These are phyloP conservation scores for Quillaja saponaria DNA, from an alignment of 306 rosid genomes.

Conservation along the genomic window DNA sequence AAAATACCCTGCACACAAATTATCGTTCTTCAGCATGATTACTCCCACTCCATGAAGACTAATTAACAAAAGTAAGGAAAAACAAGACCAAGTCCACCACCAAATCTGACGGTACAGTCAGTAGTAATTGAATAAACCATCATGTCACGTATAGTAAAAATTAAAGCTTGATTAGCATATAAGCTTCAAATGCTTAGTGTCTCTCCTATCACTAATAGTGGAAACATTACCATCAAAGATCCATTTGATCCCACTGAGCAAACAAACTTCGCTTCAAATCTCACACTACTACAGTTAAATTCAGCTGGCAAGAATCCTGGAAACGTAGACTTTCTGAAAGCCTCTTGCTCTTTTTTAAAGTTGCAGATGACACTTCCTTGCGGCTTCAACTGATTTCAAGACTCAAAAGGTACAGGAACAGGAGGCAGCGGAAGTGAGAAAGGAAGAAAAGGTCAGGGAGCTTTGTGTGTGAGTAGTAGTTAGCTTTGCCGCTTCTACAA, in stretches of 20 bases:
- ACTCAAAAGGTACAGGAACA: conserved; percentile 25
- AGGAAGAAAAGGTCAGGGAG: conserved; percentile 28
- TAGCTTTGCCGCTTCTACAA: conserved; percentile 71
- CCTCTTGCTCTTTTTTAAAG: conserved; percentile 58
- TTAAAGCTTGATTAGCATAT: conserved; percentile 27
- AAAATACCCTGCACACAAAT: conserved; percentile 33
- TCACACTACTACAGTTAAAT: conserved; percentile 23
- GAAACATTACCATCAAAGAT: conserved; percentile 16
- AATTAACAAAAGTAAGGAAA: conserved; percentile 14
- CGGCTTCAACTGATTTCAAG: conserved; percentile 40
- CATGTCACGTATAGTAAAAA: conserved; percentile 25
- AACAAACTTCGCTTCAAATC: conserved; percentile 21
- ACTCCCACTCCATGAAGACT: conserved; percentile 4
- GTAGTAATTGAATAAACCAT: neutral
- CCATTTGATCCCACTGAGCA: conserved; percentile 6
- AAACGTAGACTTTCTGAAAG: conserved; percentile 31
- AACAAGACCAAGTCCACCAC: neutral
- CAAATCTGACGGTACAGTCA: neutral
- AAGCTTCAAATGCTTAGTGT: conserved; percentile 26
- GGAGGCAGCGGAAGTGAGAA: neutral
- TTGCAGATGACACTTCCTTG: conserved; percentile 67
- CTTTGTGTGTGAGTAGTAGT: conserved; percentile 44
- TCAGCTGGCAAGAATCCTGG: conserved; percentile 29
- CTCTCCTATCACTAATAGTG: neutral
- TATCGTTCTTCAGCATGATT: neutral